Conservation (phyloP, 75 land plant species). For the Pinus albicaulis region DNA sequence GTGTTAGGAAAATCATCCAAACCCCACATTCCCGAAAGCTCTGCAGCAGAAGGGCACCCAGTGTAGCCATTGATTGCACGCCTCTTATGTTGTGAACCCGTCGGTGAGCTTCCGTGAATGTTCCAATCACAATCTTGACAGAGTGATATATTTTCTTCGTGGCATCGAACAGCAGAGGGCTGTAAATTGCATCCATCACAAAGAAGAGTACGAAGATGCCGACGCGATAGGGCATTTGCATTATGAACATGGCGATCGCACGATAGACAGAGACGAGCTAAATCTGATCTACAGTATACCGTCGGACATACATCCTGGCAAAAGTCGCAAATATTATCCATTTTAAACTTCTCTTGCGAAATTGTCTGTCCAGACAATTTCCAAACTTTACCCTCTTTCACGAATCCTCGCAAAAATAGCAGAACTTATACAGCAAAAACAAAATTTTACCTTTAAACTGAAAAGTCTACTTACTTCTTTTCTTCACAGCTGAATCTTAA, state of each 20-base stretch:
- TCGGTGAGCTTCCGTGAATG: conserved; percentile 29
- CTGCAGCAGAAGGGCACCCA: conserved; percentile 86
- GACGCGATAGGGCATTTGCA: conserved; percentile 71
- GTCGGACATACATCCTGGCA: conserved; percentile 76
- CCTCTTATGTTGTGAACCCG: conserved; percentile 51
- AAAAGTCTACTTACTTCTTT: neutral
- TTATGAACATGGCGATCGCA: conserved; percentile 84
- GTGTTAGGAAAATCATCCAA: conserved; percentile 47
- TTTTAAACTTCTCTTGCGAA: conserved; percentile 7
- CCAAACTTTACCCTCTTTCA: neutral
- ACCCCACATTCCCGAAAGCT: conserved; percentile 72
- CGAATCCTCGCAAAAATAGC: neutral
- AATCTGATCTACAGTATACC: conserved; percentile 76
- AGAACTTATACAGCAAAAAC: neutral
- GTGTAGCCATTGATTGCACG: conserved; percentile 57
- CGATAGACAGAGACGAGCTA: conserved; percentile 76
- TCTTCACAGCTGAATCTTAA: neutral
- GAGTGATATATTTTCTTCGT: conserved; percentile 52
- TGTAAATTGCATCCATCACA: conserved; percentile 73
- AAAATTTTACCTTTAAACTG: neutral
- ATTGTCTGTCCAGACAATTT: neutral
- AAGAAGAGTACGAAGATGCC: conserved; percentile 69
- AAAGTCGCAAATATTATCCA: conserved; percentile 77
- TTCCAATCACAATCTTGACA: conserved; percentile 80
- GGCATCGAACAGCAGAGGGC: conserved; percentile 63